These are phyloP conservation scores for Acacia pycnantha DNA, from an alignment of 331 rosid species.

Conservation along the genomic window DNA sequence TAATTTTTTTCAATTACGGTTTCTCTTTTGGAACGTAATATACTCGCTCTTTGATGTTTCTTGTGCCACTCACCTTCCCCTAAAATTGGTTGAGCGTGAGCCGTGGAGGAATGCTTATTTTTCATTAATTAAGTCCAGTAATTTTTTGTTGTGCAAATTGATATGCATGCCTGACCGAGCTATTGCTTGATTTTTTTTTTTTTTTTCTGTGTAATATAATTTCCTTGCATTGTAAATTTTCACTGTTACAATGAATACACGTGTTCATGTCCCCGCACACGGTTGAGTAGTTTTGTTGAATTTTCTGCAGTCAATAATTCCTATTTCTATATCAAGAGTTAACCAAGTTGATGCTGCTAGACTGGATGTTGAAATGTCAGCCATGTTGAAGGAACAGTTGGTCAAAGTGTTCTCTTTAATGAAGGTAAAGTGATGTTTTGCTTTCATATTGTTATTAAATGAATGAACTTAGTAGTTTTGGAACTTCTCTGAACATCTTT, in stretches of 20 bases:
- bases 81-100: not conserved
- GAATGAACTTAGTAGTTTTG: not conserved
- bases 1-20: not conserved
- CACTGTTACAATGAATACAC: not conserved
- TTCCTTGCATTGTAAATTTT: not conserved
- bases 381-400: slow-evolving; percentile 95
- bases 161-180: not conserved
- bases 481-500: slow-evolving; percentile 30
- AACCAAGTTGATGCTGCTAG: slow-evolving; percentile 97
- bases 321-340: slow-evolving; percentile 93
- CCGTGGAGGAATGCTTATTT: not conserved
- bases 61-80: not conserved
- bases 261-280: not conserved
- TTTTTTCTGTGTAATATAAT: not conserved
- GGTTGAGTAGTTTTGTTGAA: not conserved
- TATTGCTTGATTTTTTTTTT: not conserved
- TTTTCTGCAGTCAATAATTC: slow-evolving; percentile 57
- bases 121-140: not conserved
- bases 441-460: not conserved
- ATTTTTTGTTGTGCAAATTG: not conserved
- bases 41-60: not conserved
- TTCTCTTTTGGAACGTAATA: not conserved
- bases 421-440: slow-evolving; percentile 62
- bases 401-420: slow-evolving; percentile 93
- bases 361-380: slow-evolving; percentile 93